Conservation (phyloP, 2,329 filamentous ascomycete genomes). For the Gyromitra esculenta region DNA sequence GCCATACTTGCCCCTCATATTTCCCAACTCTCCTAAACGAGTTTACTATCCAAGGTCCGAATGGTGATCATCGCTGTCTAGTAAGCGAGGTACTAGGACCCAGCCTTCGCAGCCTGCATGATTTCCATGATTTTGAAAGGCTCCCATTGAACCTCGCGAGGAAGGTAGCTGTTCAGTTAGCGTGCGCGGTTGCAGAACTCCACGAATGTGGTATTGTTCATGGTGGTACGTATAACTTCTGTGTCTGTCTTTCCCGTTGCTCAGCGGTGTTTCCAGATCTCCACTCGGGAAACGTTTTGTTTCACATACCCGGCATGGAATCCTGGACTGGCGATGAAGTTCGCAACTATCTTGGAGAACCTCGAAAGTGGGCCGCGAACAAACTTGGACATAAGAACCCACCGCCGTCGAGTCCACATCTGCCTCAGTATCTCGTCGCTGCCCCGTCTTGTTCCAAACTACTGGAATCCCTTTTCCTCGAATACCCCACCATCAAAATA, state of each 20-base stretch:
- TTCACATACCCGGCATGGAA: not conserved
- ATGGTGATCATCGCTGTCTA: not conserved
- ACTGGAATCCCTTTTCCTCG: not conserved
- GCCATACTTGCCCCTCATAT: not conserved
- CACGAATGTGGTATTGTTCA: constrained; percentile 5
- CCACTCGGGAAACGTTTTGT: not conserved
- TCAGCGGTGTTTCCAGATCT: not conserved
- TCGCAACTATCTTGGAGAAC: not conserved
- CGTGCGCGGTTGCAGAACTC: not conserved
- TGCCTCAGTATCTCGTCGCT: not conserved
- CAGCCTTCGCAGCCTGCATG: not conserved
- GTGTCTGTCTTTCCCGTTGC: not conserved
- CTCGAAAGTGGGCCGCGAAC: not conserved
- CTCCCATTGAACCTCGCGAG: not conserved
- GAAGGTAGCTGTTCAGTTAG: not conserved
- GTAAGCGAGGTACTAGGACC: not conserved
- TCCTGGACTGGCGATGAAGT: not conserved
- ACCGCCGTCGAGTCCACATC: not conserved
- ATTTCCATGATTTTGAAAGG: not conserved
- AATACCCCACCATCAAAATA: not conserved
- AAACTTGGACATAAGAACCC: not conserved
- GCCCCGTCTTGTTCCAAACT: not conserved
- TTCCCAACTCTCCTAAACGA: not conserved
- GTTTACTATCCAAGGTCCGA: not conserved
- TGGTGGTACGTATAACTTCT: not conserved